Base-by-base conservation (phyloP, 331 rosid genomes). In the Telfairia occidentalis region DNA sequence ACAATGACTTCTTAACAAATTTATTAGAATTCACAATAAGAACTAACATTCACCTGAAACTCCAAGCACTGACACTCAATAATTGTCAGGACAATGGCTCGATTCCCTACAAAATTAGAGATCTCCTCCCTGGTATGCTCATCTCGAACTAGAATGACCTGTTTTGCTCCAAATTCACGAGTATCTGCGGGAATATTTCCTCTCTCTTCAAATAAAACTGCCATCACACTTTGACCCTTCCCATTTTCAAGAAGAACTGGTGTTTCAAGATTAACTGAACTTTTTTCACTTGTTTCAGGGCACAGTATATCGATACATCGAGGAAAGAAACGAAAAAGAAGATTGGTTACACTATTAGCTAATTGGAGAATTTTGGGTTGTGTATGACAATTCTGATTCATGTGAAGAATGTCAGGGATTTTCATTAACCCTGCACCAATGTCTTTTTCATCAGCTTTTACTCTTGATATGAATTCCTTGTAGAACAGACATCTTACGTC, bases 1-100 rank as follows among this genome's bases (percentile, higher is more conserved):
- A 11, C n/a, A 37, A 9, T 65, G 73, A 19, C 53, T 16, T 9
- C 48, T 70, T 43, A 18, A 16, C 0, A 70, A 45, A 70, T 45
- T 70, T 70, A 28, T 69, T 18, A 45, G 26, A 46, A 28, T 43
- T 46, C 23, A 46, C 26, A 70, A 46, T 12, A 40, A 23, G 34
- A 13, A 63, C 24, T 35, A 5, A 34, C 46, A 40, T 57, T 66
- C 30, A 92, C 97, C 96, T 92, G 96, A 83, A 92, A 92, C 48
- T 92, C 96, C 63, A 92, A 92, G 34, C 93, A 92, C 70, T 89
- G 89, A 64, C 97, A 88, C 83, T 88, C 96, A 58, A 87, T 24
- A 60, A 91, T 80, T 5, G 96, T 87, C 40, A 91, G 79, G 28
- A 91, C 88, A 79, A 89, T 89, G 75, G 97, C 92, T 2, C 84